A percentile compares a stretch with the other conserved stretches of the same genome.
phyloP scores from a whole-genome alignment of 257 asterid species.

The Buddleja alternifolia region DNA sequence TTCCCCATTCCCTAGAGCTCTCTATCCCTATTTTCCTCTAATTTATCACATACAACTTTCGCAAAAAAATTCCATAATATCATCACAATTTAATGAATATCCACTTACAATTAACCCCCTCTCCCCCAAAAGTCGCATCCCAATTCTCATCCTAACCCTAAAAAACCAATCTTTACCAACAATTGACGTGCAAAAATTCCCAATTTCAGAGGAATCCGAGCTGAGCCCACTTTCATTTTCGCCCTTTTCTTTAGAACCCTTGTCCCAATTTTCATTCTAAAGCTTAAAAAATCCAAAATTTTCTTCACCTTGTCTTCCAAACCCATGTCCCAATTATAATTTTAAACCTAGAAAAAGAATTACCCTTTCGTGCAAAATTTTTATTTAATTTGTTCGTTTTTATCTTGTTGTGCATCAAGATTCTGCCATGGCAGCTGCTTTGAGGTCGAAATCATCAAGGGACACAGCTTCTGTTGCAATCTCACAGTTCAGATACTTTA shows the following conservation, averaged over 20 bases:
- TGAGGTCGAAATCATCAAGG: constrained; percentile 84
- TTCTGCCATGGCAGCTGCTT: constrained; percentile 78
- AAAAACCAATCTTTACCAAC: constrained; percentile 24
- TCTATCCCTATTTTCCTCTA: too few species aligned
- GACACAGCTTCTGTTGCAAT: constrained; percentile 63
- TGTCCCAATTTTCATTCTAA: constrained; percentile 28
- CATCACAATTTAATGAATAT: not conserved
- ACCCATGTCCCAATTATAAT: constrained; percentile 20
- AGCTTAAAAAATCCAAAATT: constrained; percentile 2
- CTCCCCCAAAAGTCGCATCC: not conserved
- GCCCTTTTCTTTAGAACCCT: constrained; percentile 22
- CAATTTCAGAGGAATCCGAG: constrained; percentile 22
- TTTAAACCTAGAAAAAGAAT: constrained; percentile 20
- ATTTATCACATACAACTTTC: not conserved
- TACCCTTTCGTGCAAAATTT: not conserved
- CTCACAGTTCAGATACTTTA: constrained; percentile 74
- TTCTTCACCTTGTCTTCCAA: constrained; percentile 22
- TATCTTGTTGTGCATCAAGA: constrained; percentile 19
- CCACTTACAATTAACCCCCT: not conserved
- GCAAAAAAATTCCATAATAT: constrained; percentile 6
- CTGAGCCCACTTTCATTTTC: constrained; percentile 3
- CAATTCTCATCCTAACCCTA: constrained; percentile 28
- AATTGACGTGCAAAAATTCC: not conserved
- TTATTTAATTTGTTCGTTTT: constrained; percentile 1
- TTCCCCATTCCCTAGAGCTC: too few species aligned